Conservation (phyloP, 129 eudicot genomes). For the Logfia minima region DNA sequence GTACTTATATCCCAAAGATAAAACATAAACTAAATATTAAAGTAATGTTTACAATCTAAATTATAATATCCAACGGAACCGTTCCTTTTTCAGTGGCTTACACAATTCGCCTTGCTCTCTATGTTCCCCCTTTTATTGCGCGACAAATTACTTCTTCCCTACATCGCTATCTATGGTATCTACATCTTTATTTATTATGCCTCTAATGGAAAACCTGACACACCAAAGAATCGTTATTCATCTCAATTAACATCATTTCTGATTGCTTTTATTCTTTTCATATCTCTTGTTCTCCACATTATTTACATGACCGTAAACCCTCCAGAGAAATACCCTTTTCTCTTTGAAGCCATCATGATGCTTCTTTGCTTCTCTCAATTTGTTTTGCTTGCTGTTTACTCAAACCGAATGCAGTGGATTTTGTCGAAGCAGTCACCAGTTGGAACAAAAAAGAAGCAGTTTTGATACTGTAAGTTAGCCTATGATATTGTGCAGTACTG, state of each 20-base stretch:
- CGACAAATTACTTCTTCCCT: slow-evolving; percentile 68
- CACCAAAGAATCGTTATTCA: slow-evolving; percentile 25
- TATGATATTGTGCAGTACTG: background rate
- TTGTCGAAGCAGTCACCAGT: slow-evolving; percentile 25
- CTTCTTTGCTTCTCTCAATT: slow-evolving; percentile 83
- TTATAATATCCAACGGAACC: too few species aligned
- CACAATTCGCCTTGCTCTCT: slow-evolving; percentile 67
- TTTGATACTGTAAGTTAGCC: slow-evolving; percentile 27
- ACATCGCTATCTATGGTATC: slow-evolving; percentile 62
- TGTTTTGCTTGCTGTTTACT: slow-evolving; percentile 54
- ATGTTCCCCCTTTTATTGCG: slow-evolving; percentile 90
- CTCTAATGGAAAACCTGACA: slow-evolving; percentile 49
- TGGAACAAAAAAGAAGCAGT: slow-evolving; percentile 49
- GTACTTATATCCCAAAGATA: too few species aligned
- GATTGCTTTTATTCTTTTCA: slow-evolving; percentile 29
- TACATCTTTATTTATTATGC: slow-evolving; percentile 59
- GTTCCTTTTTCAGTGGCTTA: slow-evolving; percentile 64
- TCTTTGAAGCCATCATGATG: slow-evolving; percentile 92
- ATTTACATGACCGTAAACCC: slow-evolving; percentile 62
- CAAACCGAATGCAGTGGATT: slow-evolving; percentile 73
- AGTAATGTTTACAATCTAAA: too few species aligned
- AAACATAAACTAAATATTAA: too few species aligned
- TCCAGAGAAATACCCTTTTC: slow-evolving; percentile 75
- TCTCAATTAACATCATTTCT: slow-evolving; percentile 29
- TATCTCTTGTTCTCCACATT: slow-evolving; percentile 63